Evolutionary conservation across 345 rosid genomes (phyloP).

Genomic region (Isatis tinctoria): DNA sequence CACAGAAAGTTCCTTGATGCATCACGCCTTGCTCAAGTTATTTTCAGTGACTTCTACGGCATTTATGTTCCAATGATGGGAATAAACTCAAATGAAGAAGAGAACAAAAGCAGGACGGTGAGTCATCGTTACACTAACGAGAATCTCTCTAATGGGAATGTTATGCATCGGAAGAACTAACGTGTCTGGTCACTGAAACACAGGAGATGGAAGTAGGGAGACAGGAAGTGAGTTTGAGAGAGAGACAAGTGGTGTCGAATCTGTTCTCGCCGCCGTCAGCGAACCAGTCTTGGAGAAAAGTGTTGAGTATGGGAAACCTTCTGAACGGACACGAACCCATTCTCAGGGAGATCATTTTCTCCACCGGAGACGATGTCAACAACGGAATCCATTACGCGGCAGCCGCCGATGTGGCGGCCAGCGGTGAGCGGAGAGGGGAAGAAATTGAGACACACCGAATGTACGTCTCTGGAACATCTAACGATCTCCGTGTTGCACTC

Average conservation of each 20-base stretch:
- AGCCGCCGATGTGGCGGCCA: slow-evolving; percentile 31
- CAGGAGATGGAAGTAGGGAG: slow-evolving; percentile 61
- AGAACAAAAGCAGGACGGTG: slow-evolving; percentile 23
- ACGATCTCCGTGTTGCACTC: slow-evolving; percentile 91
- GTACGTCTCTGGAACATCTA: slow-evolving; percentile 85
- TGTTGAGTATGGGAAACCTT: slow-evolving; percentile 93
- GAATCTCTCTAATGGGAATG: background rate
- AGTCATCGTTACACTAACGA: background rate
- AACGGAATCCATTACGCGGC: slow-evolving; percentile 57
- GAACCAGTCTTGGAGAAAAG: slow-evolving; percentile 96
- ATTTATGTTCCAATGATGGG: slow-evolving; percentile 64
- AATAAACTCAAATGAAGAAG: slow-evolving; percentile 38
- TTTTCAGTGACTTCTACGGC: slow-evolving; percentile 62
- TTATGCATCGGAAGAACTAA: background rate
- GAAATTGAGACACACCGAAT: slow-evolving; percentile 84
- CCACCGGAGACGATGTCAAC: slow-evolving; percentile 46
- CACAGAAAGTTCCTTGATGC: slow-evolving; percentile 75
- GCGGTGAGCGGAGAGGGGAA: slow-evolving; percentile 35
- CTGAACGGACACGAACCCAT: slow-evolving; percentile 94
- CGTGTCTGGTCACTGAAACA: slow-evolving; percentile 2
- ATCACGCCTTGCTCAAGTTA: slow-evolving; percentile 64
- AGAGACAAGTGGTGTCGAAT: slow-evolving; percentile 58
- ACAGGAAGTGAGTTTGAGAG: slow-evolving; percentile 48
- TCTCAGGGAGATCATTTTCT: slow-evolving; percentile 72
- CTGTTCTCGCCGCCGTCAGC: slow-evolving; percentile 73